Evolutionary conservation across 495 filamentous ascomycete genomes (phyloP).

Genomic region (Niebla homalea): DNA sequence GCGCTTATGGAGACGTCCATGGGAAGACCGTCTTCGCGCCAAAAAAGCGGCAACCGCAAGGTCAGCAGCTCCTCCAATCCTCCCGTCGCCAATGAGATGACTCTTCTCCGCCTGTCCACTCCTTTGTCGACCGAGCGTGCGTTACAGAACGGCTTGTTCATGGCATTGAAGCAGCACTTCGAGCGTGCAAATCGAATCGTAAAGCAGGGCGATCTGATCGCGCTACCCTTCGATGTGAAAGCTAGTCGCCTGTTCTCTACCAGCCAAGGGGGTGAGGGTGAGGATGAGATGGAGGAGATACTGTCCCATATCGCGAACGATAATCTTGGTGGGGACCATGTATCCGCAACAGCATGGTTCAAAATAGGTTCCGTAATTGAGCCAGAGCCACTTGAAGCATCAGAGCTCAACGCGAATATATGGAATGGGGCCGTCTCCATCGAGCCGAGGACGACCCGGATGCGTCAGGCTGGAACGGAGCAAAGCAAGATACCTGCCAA

Average conservation of each 20-base stretch:
- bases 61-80: conserved; percentile 50
- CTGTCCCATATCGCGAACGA: conserved; percentile 1
- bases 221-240: conserved; percentile 60
- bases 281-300: conserved; percentile 13
- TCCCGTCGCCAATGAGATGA: conserved; percentile 81
- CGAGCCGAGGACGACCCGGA: conserved; percentile 69
- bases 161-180: conserved; percentile 76
- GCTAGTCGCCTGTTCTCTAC: conserved; percentile 10
- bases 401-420: conserved; percentile 39
- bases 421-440: conserved; percentile 80
- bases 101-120: conserved; percentile 77
- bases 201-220: conserved; percentile 74
- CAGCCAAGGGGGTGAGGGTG: conserved; percentile 2
- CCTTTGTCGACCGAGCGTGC: conserved; percentile 64
- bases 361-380: conserved; percentile 59
- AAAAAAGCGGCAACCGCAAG: conserved; percentile 27
- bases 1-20: conserved; percentile 26
- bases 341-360: conserved; percentile 72
- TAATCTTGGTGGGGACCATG: background rate
- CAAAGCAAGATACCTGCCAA: conserved; percentile 63
- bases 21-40: conserved; percentile 14
- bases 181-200: conserved; percentile 64
- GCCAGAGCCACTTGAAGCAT: conserved; percentile 36
- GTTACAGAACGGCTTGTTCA: conserved; percentile 70
- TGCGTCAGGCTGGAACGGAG: conserved; percentile 76